Percentiles rank a stretch among this genome's conserved stretches.
Conservation (phyloP, 352 stramenopile species). For the Phytopythium vexans region DNA sequence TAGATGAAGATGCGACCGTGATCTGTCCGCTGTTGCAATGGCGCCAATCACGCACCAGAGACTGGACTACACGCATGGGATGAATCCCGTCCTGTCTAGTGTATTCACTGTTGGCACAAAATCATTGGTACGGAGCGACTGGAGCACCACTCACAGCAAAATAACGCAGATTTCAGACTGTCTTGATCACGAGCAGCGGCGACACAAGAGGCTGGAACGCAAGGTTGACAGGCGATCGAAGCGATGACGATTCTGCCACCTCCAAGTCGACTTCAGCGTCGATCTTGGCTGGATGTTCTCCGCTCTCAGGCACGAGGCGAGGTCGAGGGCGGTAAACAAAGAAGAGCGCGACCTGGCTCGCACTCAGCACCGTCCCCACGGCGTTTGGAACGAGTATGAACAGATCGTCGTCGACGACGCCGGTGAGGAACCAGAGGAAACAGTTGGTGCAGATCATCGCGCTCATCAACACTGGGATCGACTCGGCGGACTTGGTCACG, state of each 20-base stretch:
- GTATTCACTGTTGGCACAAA: too few species aligned
- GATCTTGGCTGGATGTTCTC: background rate
- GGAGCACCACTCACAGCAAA: background rate
- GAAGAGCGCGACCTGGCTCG: constrained; percentile 23
- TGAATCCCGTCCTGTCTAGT: too few species aligned
- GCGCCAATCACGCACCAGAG: too few species aligned
- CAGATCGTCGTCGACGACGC: constrained; percentile 26
- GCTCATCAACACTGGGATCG: constrained; percentile 26
- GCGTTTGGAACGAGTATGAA: constrained; percentile 32
- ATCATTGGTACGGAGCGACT: background rate
- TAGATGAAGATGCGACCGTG: too few species aligned
- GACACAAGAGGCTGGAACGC: constrained; percentile 1
- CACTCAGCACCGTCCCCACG: constrained; percentile 14
- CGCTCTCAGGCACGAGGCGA: background rate
- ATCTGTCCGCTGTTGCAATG: too few species aligned
- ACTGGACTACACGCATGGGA: too few species aligned
- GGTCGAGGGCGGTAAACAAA: constrained; percentile 17
- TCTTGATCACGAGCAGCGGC: background rate
- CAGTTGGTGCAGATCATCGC: constrained; percentile 17
- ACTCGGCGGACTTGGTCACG: constrained; percentile 21
- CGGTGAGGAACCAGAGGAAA: constrained; percentile 36
- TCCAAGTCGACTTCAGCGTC: background rate
- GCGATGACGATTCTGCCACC: background rate
- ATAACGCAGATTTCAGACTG: too few species aligned
- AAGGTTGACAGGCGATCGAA: background rate